Evolutionary conservation across 2,329 filamentous ascomycete species (phyloP).

Genomic region (Apiospora koreana): DNA sequence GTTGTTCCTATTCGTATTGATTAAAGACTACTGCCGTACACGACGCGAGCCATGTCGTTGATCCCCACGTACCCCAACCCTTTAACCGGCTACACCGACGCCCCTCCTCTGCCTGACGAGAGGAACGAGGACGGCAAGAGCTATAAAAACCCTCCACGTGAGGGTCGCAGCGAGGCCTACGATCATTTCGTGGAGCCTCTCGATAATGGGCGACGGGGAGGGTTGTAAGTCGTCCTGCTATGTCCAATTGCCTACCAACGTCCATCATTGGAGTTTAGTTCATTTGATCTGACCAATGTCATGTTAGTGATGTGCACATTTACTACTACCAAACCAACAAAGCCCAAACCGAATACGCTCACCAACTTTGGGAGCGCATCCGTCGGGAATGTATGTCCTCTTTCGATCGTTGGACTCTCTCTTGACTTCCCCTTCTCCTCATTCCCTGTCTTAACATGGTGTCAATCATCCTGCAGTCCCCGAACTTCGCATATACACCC

Average conservation of each 20-base stretch:
- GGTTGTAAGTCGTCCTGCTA: conserved; percentile 58
- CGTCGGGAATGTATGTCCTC: conserved; percentile 69
- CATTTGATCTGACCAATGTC: not conserved
- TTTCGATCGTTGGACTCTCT: no score
- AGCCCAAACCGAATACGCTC: conserved; percentile 66
- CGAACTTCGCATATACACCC: conserved; percentile 76
- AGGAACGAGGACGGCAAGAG: conserved; percentile 75
- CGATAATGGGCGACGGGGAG: conserved; percentile 65
- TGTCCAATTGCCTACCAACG: not conserved
- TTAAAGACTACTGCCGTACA: no score
- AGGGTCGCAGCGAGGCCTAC: conserved; percentile 67
- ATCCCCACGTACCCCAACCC: conserved; percentile 52
- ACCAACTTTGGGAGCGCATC: conserved; percentile 75
- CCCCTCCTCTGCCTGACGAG: conserved; percentile 58
- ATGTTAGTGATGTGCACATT: conserved; percentile 73
- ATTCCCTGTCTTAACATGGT: not conserved
- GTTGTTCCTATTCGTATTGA: no score
- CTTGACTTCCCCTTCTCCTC: not conserved
- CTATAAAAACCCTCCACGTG: conserved; percentile 62
- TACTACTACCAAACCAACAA: conserved; percentile 72
- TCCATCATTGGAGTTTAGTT: not conserved
- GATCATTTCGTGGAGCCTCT: conserved; percentile 68
- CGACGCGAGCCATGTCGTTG: not conserved
- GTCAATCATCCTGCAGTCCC: conserved; percentile 59
- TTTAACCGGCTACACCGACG: conserved; percentile 57